A percentile compares a stretch with the other conserved stretches of the same genome.
Evolutionary conservation across 2,329 filamentous ascomycete genomes (phyloP).

Genomic region (Ceratocystis destructans): DNA sequence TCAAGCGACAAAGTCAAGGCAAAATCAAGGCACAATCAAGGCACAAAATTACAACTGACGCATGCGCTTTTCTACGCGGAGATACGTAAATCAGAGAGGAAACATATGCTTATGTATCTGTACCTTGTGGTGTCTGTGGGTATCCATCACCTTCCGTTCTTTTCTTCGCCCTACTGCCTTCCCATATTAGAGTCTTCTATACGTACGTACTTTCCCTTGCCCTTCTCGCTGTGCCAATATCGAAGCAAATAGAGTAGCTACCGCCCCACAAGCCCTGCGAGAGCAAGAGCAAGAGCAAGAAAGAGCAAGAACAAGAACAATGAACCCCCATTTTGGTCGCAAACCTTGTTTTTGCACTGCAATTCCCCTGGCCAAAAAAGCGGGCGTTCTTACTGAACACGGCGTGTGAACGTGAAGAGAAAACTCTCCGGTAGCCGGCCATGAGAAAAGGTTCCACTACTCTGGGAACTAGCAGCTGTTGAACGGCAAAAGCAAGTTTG

Average conservation of each 20-base stretch:
- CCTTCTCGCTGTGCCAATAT: neutral
- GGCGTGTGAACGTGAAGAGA: neutral
- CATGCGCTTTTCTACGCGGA: no score
- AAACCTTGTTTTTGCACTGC: no score
- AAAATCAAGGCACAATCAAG: no score
- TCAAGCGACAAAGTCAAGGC: no score
- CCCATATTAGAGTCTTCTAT: neutral
- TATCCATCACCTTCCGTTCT: neutral
- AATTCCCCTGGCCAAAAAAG: neutral
- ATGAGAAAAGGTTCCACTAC: neutral
- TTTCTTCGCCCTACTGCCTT: neutral
- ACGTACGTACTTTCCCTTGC: neutral
- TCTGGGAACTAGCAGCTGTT: neutral
- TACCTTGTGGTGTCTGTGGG: neutral
- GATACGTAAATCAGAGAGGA: no score
- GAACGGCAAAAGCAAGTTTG: neutral
- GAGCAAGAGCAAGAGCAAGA: no score
- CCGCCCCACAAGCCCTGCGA: no score
- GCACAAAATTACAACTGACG: no score
- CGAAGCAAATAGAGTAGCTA: no score
- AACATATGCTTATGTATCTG: neutral
- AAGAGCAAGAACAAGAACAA: neutral
- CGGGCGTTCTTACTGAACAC: neutral
- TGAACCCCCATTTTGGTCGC: neutral
- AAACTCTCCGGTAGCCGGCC: neutral